Evolutionary conservation across 1,284 basidiomycete species (phyloP).

Genomic region (Malassezia equina): DNA sequence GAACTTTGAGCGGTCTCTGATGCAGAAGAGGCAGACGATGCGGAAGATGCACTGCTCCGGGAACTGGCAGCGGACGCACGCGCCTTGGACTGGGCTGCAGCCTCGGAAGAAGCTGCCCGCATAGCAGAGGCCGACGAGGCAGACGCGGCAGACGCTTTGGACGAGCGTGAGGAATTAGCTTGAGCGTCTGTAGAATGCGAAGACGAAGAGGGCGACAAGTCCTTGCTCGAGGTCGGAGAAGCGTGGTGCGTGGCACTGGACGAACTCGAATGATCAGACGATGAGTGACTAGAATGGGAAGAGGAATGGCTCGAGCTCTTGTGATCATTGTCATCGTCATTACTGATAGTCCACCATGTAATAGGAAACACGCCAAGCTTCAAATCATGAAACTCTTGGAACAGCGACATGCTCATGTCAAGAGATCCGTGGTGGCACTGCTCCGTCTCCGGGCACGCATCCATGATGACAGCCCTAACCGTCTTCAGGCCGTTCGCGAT

Average conservation of each 20-base stretch:
- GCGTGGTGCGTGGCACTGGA: not conserved
- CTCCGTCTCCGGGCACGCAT: slow-evolving; percentile 35
- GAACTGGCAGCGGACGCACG: slow-evolving; percentile 1
- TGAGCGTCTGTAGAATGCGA: slow-evolving; percentile 15
- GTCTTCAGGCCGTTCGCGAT: slow-evolving; percentile 31
- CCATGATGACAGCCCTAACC: slow-evolving; percentile 26
- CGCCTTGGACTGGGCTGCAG: slow-evolving; percentile 4
- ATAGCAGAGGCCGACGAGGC: slow-evolving; percentile 17
- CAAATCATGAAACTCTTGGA: slow-evolving; percentile 25
- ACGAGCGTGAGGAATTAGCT: slow-evolving; percentile 21
- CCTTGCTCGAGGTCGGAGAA: not conserved
- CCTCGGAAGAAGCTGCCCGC: slow-evolving; percentile 22
- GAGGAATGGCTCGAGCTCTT: slow-evolving; percentile 13
- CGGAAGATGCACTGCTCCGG: not conserved
- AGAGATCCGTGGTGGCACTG: slow-evolving; percentile 35
- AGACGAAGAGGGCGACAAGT: not conserved
- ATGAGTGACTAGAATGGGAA: no score
- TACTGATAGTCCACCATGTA: slow-evolving; percentile 28
- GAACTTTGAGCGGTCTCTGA: not conserved
- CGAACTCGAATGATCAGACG: not conserved
- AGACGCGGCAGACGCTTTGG: slow-evolving; percentile 23
- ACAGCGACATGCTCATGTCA: slow-evolving; percentile 39
- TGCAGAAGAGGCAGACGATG: not conserved
- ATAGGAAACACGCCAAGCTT: slow-evolving; percentile 32
- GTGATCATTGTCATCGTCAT: slow-evolving; percentile 11